phyloP scores from a whole-genome alignment of 106 monocot species.

The Cymbidium sinense region DNA sequence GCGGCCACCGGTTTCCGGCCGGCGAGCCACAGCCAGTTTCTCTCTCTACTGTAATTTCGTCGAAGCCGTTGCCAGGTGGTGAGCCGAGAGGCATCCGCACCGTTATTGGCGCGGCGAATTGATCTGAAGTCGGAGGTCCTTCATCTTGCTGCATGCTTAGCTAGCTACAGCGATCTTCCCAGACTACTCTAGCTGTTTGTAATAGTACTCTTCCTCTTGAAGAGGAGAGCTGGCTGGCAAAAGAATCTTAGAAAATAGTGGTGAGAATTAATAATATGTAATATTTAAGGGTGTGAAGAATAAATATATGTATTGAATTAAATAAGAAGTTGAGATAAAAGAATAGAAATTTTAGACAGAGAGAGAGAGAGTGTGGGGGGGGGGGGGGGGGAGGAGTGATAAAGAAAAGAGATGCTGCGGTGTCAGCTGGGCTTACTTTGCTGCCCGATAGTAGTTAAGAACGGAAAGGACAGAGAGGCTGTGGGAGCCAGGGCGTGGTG shows the following conservation, averaged over 20 bases:
- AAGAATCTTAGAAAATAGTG: slow-evolving; percentile 6
- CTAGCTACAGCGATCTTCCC: no score
- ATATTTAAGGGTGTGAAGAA: not conserved
- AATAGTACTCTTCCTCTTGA: no score
- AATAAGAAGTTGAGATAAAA: no score
- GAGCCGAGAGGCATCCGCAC: no score
- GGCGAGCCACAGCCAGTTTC: slow-evolving; percentile 20
- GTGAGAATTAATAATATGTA: slow-evolving; percentile 10
- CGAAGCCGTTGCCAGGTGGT: slow-evolving; percentile 26
- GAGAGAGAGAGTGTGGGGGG: slow-evolving; percentile 7
- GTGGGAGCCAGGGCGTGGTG: slow-evolving; percentile 4
- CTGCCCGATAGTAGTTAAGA: slow-evolving; percentile 36
- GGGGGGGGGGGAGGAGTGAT: not conserved
- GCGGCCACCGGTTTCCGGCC: slow-evolving; percentile 78
- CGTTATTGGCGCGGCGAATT: no score
- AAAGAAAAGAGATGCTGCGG: slow-evolving; percentile 57
- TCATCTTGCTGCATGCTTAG: slow-evolving; percentile 22
- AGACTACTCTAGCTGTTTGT: no score
- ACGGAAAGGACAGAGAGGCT: slow-evolving; percentile 18
- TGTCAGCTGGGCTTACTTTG: slow-evolving; percentile 39
- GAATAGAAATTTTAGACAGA: not conserved
- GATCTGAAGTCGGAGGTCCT: no score
- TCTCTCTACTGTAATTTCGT: slow-evolving; percentile 34
- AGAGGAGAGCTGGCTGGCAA: slow-evolving; percentile 13
- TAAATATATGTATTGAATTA: not conserved